These are phyloP conservation scores for Phytophthora pseudosyringae DNA, from an alignment of 352 stramenopile species.

Conservation along the genomic window DNA sequence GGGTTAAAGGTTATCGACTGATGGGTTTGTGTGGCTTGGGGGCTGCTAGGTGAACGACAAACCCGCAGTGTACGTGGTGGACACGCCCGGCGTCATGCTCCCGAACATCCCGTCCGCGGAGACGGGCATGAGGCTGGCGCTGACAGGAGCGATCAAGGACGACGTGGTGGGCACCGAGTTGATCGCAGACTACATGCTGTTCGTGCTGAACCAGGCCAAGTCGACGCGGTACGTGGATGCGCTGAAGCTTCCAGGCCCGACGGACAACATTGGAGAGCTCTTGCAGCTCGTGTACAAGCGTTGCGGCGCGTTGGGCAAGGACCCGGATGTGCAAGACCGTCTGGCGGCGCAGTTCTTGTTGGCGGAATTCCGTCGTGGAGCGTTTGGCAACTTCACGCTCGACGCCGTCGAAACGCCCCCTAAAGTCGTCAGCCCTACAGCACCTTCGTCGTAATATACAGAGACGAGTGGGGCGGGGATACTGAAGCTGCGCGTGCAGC, in stretches of 20 bases:
- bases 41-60: constrained; percentile 75
- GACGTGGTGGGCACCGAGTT: constrained; percentile 85
- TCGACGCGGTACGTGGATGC: constrained; percentile 84
- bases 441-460: constrained; percentile 25
- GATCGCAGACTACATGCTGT: constrained; percentile 92
- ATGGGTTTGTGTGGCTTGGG: constrained; percentile 8
- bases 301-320: constrained; percentile 82
- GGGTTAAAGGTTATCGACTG: constrained; percentile 14
- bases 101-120: constrained; percentile 83
- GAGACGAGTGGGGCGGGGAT: neutral
- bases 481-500: neutral
- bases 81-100: constrained; percentile 90
- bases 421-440: constrained; percentile 20
- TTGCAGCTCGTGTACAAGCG: constrained; percentile 69
- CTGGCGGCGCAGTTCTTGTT: constrained; percentile 78
- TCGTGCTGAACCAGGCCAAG: constrained; percentile 80
- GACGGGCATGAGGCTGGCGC: constrained; percentile 83
- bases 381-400: constrained; percentile 87
- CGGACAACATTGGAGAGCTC: constrained; percentile 74
- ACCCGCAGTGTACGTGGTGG: constrained; percentile 88
- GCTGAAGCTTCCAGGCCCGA: constrained; percentile 68
- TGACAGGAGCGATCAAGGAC: constrained; percentile 90
- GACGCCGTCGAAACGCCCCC: constrained; percentile 47
- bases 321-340: constrained; percentile 67
- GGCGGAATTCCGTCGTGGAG: constrained; percentile 75